These are phyloP conservation scores for Leersia perrieri DNA, from an alignment of 176 grass and related monocot genomes.

Conservation along the genomic window DNA sequence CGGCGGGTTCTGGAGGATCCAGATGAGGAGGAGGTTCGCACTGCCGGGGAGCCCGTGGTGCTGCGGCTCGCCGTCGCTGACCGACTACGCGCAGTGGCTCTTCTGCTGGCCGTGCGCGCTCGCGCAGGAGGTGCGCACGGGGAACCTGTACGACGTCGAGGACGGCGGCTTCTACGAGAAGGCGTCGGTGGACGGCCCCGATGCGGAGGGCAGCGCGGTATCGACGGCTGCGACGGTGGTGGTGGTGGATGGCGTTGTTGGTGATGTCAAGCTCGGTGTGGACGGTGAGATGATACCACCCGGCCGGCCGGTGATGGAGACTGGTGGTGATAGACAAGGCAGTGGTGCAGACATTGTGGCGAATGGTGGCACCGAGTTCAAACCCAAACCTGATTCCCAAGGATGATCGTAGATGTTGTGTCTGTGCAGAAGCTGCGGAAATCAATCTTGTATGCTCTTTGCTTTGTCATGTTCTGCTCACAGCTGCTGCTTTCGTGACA, in stretches of 20 bases:
- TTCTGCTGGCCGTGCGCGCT: slow-evolving; percentile 80
- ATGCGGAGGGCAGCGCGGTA: background rate
- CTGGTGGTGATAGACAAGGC: background rate
- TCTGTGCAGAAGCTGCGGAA: slow-evolving; percentile 1
- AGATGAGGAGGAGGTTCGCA: slow-evolving; percentile 70
- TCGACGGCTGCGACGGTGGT: background rate
- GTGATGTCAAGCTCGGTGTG: background rate
- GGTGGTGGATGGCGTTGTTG: background rate
- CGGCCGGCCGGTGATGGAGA: slow-evolving; percentile 39
- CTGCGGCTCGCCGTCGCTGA: slow-evolving; percentile 52
- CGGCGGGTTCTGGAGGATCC: slow-evolving; percentile 91
- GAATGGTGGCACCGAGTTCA: slow-evolving; percentile 27
- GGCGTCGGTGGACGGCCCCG: slow-evolving; percentile 14
- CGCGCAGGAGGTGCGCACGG: slow-evolving; percentile 86
- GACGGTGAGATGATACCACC: slow-evolving; percentile 51
- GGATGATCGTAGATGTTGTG: slow-evolving; percentile 4
- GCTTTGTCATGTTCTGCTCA: background rate
- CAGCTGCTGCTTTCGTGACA: no score
- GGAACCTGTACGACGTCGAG: slow-evolving; percentile 57
- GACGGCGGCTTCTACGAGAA: slow-evolving; percentile 50
- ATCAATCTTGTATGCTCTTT: slow-evolving; percentile 8
- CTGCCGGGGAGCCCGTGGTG: slow-evolving; percentile 50
- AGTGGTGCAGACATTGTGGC: background rate
- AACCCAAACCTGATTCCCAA: slow-evolving; percentile 24
- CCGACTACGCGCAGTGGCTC: slow-evolving; percentile 68